Base-by-base conservation (phyloP, 208 protist genomes). In the Trichomonas tenax region DNA sequence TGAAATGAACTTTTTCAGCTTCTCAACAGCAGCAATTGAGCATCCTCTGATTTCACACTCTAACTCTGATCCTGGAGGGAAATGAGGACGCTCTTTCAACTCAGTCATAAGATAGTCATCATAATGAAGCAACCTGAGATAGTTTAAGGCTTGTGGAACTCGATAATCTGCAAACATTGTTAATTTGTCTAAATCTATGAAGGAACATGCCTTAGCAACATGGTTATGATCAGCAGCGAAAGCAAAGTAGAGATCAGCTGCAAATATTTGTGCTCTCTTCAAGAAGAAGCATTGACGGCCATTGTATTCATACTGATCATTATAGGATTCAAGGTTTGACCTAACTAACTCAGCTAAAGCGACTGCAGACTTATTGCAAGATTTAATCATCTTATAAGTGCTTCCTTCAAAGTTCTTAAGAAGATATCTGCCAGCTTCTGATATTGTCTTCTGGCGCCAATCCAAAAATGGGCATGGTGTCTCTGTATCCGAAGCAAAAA, bases 121-220 rank as follows among this genome's bases (percentile, higher is more conserved):
- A 15, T 51, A 93, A 26, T 51, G 11, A 51, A 93, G 34, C 17
- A 93, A 38, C 3, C 26, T 15, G 9, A 93, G n/a, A 15, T 58
- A 93, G 15, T 93, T 48, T 15, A 93, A 40, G n/a, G 34, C 86
- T 51, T 93, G 86, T 93, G 86, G 86, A 51, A 93, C 86, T 38
- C 86, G 6, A 51, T 93, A 93, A 51, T 93, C 86, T 34, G 86
- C 86, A 93, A 93, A 93, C 86, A 93, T 93, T 10, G 86, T 93
- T 10, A 93, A 17, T 51, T 93, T 34, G 31, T 93, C 44, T 0
- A 93, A 36, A 51, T 93, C 86, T 34, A 0, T 93, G 44, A 93
- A 93, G 0, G 41, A 44, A 36, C 86, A 93, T 34, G 44, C 44
- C 23, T 23, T 4, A n/a, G 58, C 58, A 26, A 72, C 58, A 26